Conservation (phyloP, 805 yeast species). For the Barnettozyma siamensis region DNA sequence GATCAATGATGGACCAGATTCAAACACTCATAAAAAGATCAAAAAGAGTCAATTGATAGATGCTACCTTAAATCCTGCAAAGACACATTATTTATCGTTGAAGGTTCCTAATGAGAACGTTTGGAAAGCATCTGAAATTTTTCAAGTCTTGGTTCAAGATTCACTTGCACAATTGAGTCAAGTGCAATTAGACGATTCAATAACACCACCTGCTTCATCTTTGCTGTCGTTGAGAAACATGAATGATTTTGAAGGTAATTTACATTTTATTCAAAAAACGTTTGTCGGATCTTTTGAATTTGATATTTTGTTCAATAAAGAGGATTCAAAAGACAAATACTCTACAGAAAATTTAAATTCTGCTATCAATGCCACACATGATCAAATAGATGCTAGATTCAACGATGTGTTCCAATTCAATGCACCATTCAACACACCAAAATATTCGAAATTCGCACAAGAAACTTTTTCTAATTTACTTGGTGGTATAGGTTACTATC, state of each 20-base stretch:
- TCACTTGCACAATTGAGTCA: conserved; percentile 44
- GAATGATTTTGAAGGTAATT: conserved; percentile 60
- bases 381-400: conserved; percentile 49
- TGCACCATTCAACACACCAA: conserved; percentile 44
- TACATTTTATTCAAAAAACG: conserved; percentile 73
- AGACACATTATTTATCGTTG: conserved; percentile 62
- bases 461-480: conserved; percentile 75
- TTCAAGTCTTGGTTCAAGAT: conserved; percentile 62
- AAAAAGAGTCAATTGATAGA: conserved; percentile 26
- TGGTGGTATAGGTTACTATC: conserved; percentile 87
- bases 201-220: conserved; percentile 34
- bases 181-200: conserved; percentile 18
- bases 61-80: conserved; percentile 48
- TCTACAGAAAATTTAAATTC: conserved; percentile 24
- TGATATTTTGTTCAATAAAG: conserved; percentile 55
- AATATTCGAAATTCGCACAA: conserved; percentile 56
- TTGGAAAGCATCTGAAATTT: conserved; percentile 79
- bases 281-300: conserved; percentile 74
- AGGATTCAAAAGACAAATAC: conserved; percentile 36
- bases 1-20: conserved; percentile 49
- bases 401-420: conserved; percentile 41
- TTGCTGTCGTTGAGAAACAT: conserved; percentile 52
- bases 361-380: conserved; percentile 15
- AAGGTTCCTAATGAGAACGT: conserved; percentile 62
- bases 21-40: conserved; percentile 38